phyloP scores from a whole-genome alignment of 495 filamentous ascomycete species.

The Penicillium steckii region DNA sequence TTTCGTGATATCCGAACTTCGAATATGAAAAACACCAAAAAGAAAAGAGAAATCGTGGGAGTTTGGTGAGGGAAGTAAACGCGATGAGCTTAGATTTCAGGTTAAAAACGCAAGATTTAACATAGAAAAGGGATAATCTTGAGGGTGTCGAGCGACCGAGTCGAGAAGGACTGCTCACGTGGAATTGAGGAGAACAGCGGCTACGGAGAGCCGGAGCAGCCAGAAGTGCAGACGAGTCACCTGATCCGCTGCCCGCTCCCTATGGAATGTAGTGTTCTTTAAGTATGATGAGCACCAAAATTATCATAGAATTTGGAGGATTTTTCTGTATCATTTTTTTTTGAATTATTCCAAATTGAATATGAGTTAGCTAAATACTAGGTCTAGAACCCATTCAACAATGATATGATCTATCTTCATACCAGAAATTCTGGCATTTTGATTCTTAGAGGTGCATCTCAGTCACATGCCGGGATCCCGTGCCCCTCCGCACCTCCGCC shows the following conservation, averaged over 20 bases:
- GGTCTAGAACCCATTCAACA: no score
- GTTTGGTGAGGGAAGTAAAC: slow-evolving; percentile 6
- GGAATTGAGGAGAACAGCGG: slow-evolving; percentile 29
- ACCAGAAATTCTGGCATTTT: no score
- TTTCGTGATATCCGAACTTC: slow-evolving; percentile 28
- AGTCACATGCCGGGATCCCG: slow-evolving; percentile 47
- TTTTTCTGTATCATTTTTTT: no score
- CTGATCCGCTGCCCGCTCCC: slow-evolving; percentile 26
- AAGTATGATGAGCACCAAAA: no score
- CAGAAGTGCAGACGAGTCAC: slow-evolving; percentile 36
- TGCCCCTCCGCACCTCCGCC: slow-evolving; percentile 30
- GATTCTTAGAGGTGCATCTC: background rate
- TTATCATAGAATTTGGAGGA: no score
- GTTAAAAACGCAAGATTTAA: slow-evolving; percentile 26
- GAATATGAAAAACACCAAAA: slow-evolving; percentile 23
- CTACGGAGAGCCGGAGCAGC: slow-evolving; percentile 22
- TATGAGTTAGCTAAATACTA: no score
- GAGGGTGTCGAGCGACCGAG: slow-evolving; percentile 32
- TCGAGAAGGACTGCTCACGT: slow-evolving; percentile 49
- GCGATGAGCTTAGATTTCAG: slow-evolving; percentile 18
- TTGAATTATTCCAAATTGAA: no score
- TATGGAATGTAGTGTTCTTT: no score
- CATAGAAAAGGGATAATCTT: slow-evolving; percentile 32
- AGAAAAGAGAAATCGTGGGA: slow-evolving; percentile 16
- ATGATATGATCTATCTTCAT: no score